phyloP scores from a whole-genome alignment of 139 green algal genomes.

The Chlorella sp. region DNA sequence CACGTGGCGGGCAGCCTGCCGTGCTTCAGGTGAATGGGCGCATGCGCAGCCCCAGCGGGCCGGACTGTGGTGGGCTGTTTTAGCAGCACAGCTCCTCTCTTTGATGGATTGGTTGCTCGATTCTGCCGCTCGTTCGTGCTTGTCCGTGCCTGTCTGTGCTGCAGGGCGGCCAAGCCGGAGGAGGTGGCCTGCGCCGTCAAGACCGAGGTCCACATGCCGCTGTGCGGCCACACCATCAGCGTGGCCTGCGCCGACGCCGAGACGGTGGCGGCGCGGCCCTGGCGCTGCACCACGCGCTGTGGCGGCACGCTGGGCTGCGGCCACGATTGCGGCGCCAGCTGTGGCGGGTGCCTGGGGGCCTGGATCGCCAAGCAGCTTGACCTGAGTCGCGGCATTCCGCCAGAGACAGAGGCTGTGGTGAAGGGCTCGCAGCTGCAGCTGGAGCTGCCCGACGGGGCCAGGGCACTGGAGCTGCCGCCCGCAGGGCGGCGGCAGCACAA shows the following conservation, averaged over 20 bases:
- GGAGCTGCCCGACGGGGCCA: too few relatives aligned
- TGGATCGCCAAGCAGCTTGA: too few relatives aligned
- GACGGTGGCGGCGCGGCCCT: background rate
- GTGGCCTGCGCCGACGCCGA: background rate
- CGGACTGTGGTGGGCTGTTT: too few relatives aligned
- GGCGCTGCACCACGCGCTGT: background rate
- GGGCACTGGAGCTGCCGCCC: too few relatives aligned
- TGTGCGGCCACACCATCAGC: slow-evolving; percentile 13
- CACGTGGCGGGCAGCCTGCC: background rate
- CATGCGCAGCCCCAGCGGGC: too few relatives aligned
- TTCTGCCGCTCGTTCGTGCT: too few relatives aligned
- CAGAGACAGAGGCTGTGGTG: too few relatives aligned
- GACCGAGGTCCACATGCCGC: background rate
- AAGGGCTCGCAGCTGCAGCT: too few relatives aligned
- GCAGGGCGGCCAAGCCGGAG: slow-evolving; percentile 3
- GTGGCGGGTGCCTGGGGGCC: background rate
- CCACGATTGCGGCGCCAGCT: background rate
- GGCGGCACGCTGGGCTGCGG: background rate
- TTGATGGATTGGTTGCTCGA: too few relatives aligned
- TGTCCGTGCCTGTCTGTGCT: too few relatives aligned
- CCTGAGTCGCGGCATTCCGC: too few relatives aligned
- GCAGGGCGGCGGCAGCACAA: background rate
- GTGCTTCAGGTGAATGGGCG: background rate
- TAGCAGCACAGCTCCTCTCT: too few relatives aligned
- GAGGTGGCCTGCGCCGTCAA: background rate